Evolutionary conservation across 73 alveolate species (phyloP), one percentile per base, ranked within the genome.

Genomic region (Diophrys appendiculata): DNA sequence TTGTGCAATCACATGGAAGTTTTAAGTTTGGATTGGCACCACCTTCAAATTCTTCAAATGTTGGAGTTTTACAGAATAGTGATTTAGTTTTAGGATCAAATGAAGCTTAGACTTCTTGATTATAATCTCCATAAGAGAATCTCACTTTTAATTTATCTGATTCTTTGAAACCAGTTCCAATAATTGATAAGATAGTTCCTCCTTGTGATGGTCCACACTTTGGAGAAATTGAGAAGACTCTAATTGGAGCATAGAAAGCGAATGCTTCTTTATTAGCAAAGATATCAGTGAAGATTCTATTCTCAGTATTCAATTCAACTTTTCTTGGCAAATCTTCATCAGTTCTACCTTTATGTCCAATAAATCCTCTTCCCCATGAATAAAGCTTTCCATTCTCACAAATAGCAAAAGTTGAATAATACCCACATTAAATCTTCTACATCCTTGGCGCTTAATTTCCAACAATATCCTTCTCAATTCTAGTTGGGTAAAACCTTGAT

Each of bases 191-290:
- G 67, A 85, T 84, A 34, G 99, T 97, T 28, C 98, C 98, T 55
- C 99, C 99, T 23, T 93, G 78, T n/a, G 99, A 97, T 24, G 99
- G 99, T 29, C 99, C 99, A 84, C 98, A 95, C 69, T 84, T 88
- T 52, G 99, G 99, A 11, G 95, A 81, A 32, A 97, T 91, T 32
- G 98, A 93, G 73, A 85, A 95, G 35, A 96, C 95, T 95, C 99
- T 94, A 33, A 97, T 88, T 32, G 99, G 98, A 18, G 99, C 98
- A 95, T 94, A 97, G 67, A 97, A 93, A 22, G 93, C 96, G 33
- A 91, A 97, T 53, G 98, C 81, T 27, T 93, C 88, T 72, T 97
- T 98, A 91, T 94, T 94, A 25, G 97, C 86, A 80, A 77, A 97
- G 23, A 97, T 93, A 77, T 97, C 98, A 33, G 99, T 90, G 86